These are phyloP conservation scores for Wilhelminamyces savonicus DNA, from an alignment of 805 yeast genomes.

Conservation along the genomic window DNA sequence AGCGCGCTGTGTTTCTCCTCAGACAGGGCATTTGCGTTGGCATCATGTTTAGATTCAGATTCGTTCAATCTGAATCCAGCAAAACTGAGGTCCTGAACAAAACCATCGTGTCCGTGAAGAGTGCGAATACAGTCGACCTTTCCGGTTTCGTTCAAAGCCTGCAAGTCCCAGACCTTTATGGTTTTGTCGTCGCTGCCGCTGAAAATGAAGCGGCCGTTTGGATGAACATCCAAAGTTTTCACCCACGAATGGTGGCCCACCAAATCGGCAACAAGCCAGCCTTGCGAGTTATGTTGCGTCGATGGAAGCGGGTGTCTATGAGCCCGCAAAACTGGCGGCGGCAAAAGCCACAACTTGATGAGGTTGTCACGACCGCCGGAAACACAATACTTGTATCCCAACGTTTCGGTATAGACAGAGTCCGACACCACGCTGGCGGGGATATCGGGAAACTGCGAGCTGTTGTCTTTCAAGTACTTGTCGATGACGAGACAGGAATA, in stretches of 20 bases:
- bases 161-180: slow-evolving; percentile 72
- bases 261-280: slow-evolving; percentile 49
- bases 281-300: slow-evolving; percentile 47
- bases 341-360: slow-evolving; percentile 72
- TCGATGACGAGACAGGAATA: slow-evolving; percentile 44
- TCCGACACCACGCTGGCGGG: slow-evolving; percentile 21
- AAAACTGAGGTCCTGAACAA: slow-evolving; percentile 57
- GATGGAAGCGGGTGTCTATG: slow-evolving; percentile 54
- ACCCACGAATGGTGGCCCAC: slow-evolving; percentile 88
- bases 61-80: slow-evolving; percentile 35
- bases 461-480: slow-evolving; percentile 27
- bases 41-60: slow-evolving; percentile 9
- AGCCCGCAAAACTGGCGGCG: slow-evolving; percentile 53
- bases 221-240: slow-evolving; percentile 61
- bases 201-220: slow-evolving; percentile 63
- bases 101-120: slow-evolving; percentile 65
- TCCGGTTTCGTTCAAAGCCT: slow-evolving; percentile 29
- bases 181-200: slow-evolving; percentile 78
- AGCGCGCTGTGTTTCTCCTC: slow-evolving; percentile 18
- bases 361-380: slow-evolving; percentile 77
- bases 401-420: slow-evolving; percentile 14
- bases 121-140: slow-evolving; percentile 41
- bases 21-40: slow-evolving; percentile 4
- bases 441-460: slow-evolving; percentile 24
- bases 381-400: slow-evolving; percentile 68